These are phyloP conservation scores for Kwoniella heveanensis DNA, from an alignment of 768 basidiomycete species.

Conservation along the genomic window DNA sequence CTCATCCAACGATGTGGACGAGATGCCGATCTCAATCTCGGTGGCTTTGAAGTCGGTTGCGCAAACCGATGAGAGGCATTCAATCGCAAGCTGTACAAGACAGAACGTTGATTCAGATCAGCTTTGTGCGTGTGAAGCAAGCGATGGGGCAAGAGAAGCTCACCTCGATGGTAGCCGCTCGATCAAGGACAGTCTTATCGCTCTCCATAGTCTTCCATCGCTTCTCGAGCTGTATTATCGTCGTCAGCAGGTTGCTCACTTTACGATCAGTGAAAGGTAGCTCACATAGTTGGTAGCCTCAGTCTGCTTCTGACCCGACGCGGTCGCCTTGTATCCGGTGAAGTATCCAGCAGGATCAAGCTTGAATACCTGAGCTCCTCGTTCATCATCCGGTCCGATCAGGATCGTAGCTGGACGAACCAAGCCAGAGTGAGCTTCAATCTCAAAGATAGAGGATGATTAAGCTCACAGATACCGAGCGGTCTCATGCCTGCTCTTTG, in stretches of 20 bases:
- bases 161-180: constrained; percentile 87
- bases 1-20: constrained; percentile 75
- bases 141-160: constrained; percentile 32
- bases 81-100: constrained; percentile 76
- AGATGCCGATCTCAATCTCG: constrained; percentile 95
- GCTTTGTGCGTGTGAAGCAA: not conserved
- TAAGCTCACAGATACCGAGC: constrained; percentile 79
- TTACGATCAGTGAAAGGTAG: not conserved
- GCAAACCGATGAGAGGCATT: constrained; percentile 89
- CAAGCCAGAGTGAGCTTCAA: not conserved
- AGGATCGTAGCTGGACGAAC: constrained; percentile 79
- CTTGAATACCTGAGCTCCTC: constrained; percentile 96
- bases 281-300: constrained; percentile 88
- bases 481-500: constrained; percentile 97
- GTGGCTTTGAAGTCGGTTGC: constrained; percentile 93
- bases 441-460: not conserved
- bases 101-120: constrained; percentile 8
- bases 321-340: constrained; percentile 95
- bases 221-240: constrained; percentile 70
- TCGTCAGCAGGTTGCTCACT: constrained; percentile 10
- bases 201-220: constrained; percentile 96
- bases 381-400: constrained; percentile 86
- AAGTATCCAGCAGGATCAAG: constrained; percentile 98
- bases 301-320: constrained; percentile 90
- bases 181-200: constrained; percentile 70